These are phyloP conservation scores for Vigna unguiculata DNA, from an alignment of 306 rosid species.

Conservation along the genomic window DNA sequence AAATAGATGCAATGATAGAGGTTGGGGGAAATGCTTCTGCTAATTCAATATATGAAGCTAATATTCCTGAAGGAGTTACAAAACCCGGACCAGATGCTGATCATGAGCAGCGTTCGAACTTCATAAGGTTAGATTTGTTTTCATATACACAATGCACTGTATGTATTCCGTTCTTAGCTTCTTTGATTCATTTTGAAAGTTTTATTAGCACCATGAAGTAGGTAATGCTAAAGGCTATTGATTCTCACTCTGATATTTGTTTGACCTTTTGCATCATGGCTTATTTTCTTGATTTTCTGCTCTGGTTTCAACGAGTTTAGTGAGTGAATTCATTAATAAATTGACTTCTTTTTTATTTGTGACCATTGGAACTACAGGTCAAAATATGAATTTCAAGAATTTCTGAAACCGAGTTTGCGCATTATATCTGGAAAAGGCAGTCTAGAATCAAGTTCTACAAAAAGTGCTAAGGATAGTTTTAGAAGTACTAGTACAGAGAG, in stretches of 20 bases:
- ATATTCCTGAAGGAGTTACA: constrained; percentile 76
- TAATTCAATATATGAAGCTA: constrained; percentile 92
- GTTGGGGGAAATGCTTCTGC: constrained; percentile 97
- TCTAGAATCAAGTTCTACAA: constrained; percentile 62
- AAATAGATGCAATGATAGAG: constrained; percentile 90
- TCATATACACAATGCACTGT: constrained; percentile 1
- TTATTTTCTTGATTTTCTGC: constrained; percentile 33
- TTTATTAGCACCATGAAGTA: constrained; percentile 31
- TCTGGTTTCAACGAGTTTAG: constrained; percentile 22
- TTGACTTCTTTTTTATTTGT: constrained; percentile 34
- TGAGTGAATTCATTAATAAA: constrained; percentile 29
- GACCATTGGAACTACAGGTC: constrained; percentile 62
- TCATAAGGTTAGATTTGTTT: constrained; percentile 76
- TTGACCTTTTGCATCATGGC: background rate
- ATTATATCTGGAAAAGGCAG: constrained; percentile 68
- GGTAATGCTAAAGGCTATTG: constrained; percentile 33
- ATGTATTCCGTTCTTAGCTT: constrained; percentile 34
- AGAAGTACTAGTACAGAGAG: constrained; percentile 63
- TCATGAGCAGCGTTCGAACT: constrained; percentile 75
- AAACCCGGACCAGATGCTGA: constrained; percentile 86
- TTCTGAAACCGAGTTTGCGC: constrained; percentile 96
- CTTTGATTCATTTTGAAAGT: constrained; percentile 41
- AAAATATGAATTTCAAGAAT: constrained; percentile 89
- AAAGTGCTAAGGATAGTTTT: constrained; percentile 63
- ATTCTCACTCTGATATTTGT: constrained; percentile 19